Evolutionary conservation across 805 yeast genomes (phyloP).

Genomic region (Yarrowia deformans): DNA sequence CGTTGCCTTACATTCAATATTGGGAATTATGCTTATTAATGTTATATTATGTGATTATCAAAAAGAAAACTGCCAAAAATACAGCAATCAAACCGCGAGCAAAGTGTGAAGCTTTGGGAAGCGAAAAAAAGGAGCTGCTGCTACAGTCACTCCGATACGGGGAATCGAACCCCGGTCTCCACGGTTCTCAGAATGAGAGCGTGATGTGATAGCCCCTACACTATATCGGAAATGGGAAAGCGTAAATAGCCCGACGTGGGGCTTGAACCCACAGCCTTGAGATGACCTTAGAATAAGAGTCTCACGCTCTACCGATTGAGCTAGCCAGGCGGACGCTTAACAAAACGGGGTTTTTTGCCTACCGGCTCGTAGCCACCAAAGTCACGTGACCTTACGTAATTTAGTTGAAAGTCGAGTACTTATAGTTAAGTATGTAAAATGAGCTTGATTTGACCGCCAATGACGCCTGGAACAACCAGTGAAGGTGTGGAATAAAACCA

Average conservation of each 20-base stretch:
- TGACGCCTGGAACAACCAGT: too few species aligned
- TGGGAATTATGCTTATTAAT: too few species aligned
- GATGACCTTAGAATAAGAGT: background rate
- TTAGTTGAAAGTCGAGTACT: background rate
- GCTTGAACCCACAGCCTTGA: conserved; percentile 30
- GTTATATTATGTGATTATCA: too few species aligned
- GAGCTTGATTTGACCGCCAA: too few species aligned
- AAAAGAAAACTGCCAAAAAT: background rate
- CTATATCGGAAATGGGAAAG: conserved; percentile 24
- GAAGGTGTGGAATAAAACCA: too few species aligned
- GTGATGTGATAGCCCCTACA: conserved; percentile 37
- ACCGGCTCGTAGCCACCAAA: conserved; percentile 5
- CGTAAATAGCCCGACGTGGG: conserved; percentile 30
- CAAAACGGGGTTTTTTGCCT: background rate
- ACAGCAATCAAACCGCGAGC: background rate
- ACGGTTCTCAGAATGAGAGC: conserved; percentile 37
- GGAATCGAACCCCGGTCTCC: conserved; percentile 40
- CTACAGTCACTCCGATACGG: conserved; percentile 19
- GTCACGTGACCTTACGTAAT: conserved; percentile 6
- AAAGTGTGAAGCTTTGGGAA: too few species aligned
- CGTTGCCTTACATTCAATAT: too few species aligned
- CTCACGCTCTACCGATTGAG: conserved; percentile 21
- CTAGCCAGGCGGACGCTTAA: conserved; percentile 10
- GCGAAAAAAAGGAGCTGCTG: background rate
- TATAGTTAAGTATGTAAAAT: too few species aligned